Conservation (phyloP, 352 stramenopile genomes). For the Phytophthora sp. region DNA sequence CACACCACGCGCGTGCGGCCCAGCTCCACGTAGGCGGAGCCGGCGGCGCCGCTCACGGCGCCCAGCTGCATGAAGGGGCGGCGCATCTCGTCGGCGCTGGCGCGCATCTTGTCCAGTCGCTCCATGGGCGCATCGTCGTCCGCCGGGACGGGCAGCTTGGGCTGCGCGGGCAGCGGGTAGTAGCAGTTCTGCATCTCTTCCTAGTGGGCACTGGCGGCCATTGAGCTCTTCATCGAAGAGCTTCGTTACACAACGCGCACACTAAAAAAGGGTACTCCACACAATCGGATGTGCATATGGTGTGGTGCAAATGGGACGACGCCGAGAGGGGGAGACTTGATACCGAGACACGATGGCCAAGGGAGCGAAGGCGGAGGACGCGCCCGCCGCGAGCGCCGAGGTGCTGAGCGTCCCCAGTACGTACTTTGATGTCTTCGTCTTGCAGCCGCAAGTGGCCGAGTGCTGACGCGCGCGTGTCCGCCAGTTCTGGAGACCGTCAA, state of each 20-base stretch:
- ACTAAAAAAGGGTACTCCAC: too few relatives aligned
- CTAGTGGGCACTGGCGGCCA: constrained; percentile 1
- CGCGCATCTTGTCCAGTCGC: constrained; percentile 46
- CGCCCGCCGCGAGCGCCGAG: constrained; percentile 29
- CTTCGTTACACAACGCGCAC: background rate
- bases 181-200: constrained; percentile 88
- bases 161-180: constrained; percentile 54
- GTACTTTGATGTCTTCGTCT: constrained; percentile 3
- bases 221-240: background rate
- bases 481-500: constrained; percentile 89
- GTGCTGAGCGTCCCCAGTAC: constrained; percentile 60
- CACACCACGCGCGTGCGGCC: constrained; percentile 88
- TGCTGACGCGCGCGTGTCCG: background rate
- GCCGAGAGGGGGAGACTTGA: constrained; percentile 16
- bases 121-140: constrained; percentile 35
- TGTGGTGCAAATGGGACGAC: background rate
- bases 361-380: constrained; percentile 34
- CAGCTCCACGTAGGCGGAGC: constrained; percentile 91
- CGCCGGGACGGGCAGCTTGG: constrained; percentile 22
- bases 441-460: too few relatives aligned
- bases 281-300: background rate
- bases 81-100: constrained; percentile 82
- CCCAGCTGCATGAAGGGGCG: constrained; percentile 86
- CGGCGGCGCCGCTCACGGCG: constrained; percentile 79
- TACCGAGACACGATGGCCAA: constrained; percentile 42